A percentile compares a stretch with the other conserved stretches of the same genome.
phyloP scores from a whole-genome alignment of 352 stramenopile genomes.

The Phytophthora pseudosyringae region DNA sequence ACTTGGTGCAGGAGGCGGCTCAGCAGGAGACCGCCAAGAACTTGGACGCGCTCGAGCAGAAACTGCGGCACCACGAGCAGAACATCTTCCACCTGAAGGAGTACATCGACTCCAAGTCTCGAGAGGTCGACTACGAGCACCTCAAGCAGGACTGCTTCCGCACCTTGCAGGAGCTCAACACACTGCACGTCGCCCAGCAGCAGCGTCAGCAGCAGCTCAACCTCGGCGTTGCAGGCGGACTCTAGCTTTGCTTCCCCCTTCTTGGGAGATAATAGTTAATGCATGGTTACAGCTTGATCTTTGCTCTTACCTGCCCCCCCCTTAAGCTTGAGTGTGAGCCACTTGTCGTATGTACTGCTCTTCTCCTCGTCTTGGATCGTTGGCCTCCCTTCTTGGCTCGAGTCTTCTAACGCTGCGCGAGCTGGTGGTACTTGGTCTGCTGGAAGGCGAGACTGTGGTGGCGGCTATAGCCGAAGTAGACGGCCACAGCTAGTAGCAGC shows the following conservation, averaged over 20 bases:
- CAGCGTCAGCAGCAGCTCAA: conserved; percentile 38
- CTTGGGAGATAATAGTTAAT: conserved; percentile 20
- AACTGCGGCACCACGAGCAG: conserved; percentile 91
- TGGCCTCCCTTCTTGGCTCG: not conserved
- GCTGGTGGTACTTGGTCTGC: conserved; percentile 65
- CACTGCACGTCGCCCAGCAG: conserved; percentile 66
- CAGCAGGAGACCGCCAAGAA: conserved; percentile 84
- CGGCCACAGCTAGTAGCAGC: conserved; percentile 64
- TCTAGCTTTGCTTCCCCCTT: conserved; percentile 4
- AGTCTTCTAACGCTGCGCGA: conserved; percentile 39
- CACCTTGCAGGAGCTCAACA: conserved; percentile 77
- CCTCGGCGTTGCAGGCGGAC: conserved; percentile 24
- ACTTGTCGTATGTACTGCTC: not conserved
- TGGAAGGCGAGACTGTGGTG: conserved; percentile 77
- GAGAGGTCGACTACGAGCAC: conserved; percentile 91
- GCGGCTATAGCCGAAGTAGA: conserved; percentile 79
- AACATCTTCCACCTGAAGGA: conserved; percentile 93
- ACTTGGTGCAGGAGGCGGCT: conserved; percentile 71
- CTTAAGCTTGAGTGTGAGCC: not conserved
- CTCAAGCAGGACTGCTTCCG: conserved; percentile 86
- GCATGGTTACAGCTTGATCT: conserved; percentile 8
- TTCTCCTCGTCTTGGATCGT: conserved; percentile 4
- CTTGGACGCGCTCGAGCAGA: conserved; percentile 88
- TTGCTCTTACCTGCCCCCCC: not conserved
- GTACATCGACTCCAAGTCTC: conserved; percentile 88